Conservation (phyloP, 2,329 filamentous ascomycete species). For the Sclerotinia trifoliorum region DNA sequence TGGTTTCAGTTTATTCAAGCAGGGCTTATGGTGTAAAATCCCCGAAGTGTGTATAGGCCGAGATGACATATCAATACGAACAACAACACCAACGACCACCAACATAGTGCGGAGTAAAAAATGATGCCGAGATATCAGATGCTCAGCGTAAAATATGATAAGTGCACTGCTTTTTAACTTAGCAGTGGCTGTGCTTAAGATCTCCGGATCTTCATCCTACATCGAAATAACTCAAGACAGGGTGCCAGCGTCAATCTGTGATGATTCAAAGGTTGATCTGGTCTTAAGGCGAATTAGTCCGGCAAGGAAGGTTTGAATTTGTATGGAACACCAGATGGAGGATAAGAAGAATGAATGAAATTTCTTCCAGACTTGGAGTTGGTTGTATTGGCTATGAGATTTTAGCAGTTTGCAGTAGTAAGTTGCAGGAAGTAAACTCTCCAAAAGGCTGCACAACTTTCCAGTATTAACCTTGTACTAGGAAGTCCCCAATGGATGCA, state of each 20-base stretch:
- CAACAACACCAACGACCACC: not conserved
- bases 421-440: not conserved
- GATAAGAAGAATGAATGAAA: not conserved
- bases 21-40: not conserved
- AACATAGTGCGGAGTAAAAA: not conserved
- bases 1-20: not conserved
- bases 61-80: not conserved
- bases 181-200: constrained; percentile 19
- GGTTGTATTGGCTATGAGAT: not conserved
- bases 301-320: not conserved
- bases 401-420: constrained; percentile 1
- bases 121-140: not conserved
- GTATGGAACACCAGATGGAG: not conserved
- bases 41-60: not conserved
- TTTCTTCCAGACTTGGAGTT: not conserved
- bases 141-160: not conserved
- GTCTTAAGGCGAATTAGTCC: not conserved
- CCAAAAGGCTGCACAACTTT: constrained; percentile 15
- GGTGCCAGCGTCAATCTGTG: not conserved
- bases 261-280: not conserved
- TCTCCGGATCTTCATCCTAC: not conserved
- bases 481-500: not conserved
- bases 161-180: constrained; percentile 12
- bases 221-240: constrained; percentile 5
- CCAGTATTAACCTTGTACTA: constrained; percentile 2